A percentile compares a stretch with the other conserved stretches of the same genome.
phyloP scores from a whole-genome alignment of 2,329 filamentous ascomycete species.

The Paracoccidioides brasiliensis region DNA sequence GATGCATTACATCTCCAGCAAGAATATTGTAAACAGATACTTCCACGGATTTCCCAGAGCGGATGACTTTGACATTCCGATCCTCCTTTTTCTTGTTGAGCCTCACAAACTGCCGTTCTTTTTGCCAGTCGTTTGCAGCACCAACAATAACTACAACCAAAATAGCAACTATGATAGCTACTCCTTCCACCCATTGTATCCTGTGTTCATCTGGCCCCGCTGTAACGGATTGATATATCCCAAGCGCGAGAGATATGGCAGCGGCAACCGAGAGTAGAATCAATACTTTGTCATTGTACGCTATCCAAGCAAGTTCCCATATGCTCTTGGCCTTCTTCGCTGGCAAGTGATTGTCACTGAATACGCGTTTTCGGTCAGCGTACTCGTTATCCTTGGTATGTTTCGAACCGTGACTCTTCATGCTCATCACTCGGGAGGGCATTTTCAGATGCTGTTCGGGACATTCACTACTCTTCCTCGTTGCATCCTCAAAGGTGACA shows the following conservation, averaged over 20 bases:
- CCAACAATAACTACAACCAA: conserved; percentile 51
- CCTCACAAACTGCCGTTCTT: conserved; percentile 52
- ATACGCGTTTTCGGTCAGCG: conserved; percentile 55
- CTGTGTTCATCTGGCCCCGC: conserved; percentile 34
- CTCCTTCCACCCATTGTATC: conserved; percentile 55
- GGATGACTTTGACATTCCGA: conserved; percentile 57
- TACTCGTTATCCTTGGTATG: conserved; percentile 31
- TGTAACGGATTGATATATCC: conserved; percentile 60
- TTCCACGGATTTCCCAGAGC: conserved; percentile 58
- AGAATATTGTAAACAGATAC: conserved; percentile 59
- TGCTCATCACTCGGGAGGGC: conserved; percentile 11
- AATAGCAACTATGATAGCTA: conserved; percentile 54
- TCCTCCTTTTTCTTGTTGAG: conserved; percentile 68
- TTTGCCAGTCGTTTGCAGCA: conserved; percentile 54
- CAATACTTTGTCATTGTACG: conserved; percentile 69
- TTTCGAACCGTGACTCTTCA: conserved; percentile 8
- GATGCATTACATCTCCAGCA: conserved; percentile 59
- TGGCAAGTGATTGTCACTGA: conserved; percentile 54
- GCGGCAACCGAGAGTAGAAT: conserved; percentile 60
- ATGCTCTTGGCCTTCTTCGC: conserved; percentile 58
- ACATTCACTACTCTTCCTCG: conserved; percentile 10
- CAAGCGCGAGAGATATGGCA: conserved; percentile 59
- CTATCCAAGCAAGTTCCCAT: conserved; percentile 60
- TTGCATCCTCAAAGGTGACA: conserved; percentile 55
- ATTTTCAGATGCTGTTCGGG: conserved; percentile 8